phyloP scores from a whole-genome alignment of 768 basidiomycete species.

The Porpolomopsis calyptriformis region DNA sequence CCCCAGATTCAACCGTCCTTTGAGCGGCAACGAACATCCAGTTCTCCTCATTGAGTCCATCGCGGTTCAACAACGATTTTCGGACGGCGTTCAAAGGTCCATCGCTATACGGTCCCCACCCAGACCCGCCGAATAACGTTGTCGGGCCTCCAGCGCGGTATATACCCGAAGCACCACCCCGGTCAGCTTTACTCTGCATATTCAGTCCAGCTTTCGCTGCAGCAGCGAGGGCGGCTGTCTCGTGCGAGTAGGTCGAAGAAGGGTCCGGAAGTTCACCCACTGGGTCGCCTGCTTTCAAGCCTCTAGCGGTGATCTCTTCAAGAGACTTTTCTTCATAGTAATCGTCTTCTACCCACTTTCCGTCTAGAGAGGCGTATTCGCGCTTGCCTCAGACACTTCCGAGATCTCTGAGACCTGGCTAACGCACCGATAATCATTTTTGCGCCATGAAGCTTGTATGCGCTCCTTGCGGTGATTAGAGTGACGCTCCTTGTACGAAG shows the following conservation, averaged over 20 bases:
- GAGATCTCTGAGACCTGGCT: not conserved
- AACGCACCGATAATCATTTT: constrained; percentile 76
- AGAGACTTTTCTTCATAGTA: constrained; percentile 86
- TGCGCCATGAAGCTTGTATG: constrained; percentile 88
- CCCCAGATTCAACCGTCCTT: constrained; percentile 51
- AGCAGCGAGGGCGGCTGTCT: constrained; percentile 25
- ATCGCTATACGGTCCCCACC: constrained; percentile 82
- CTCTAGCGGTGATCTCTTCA: constrained; percentile 68
- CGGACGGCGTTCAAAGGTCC: constrained; percentile 78
- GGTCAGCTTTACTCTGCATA: constrained; percentile 27
- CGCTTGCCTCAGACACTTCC: too few species aligned
- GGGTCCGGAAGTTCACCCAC: constrained; percentile 80
- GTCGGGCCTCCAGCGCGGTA: constrained; percentile 90
- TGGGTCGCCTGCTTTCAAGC: constrained; percentile 69
- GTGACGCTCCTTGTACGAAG: constrained; percentile 88
- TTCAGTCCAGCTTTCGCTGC: constrained; percentile 17
- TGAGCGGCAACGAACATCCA: constrained; percentile 83
- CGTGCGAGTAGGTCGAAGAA: constrained; percentile 28
- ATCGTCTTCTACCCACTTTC: constrained; percentile 88
- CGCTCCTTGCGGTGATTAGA: constrained; percentile 83
- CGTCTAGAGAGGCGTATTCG: constrained; percentile 45
- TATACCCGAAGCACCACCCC: constrained; percentile 53
- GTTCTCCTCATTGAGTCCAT: constrained; percentile 78
- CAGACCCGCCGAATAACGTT: constrained; percentile 77
- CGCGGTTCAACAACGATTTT: constrained; percentile 66